Evolutionary conservation across 2,329 filamentous ascomycete species (phyloP), one percentile per base, ranked within the genome.

Genomic region (Aspergillus intermedius): DNA sequence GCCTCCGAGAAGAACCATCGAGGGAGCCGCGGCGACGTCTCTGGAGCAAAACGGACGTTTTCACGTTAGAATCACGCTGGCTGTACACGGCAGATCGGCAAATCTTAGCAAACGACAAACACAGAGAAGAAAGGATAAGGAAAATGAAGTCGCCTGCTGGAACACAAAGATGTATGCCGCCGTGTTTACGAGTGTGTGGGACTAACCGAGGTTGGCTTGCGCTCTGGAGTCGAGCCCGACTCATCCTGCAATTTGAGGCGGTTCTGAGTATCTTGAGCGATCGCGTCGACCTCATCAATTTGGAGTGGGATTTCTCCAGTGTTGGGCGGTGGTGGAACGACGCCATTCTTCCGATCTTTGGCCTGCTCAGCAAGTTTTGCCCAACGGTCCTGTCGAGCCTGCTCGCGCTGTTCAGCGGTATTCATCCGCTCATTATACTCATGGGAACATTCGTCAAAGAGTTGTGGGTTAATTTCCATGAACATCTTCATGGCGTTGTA

Each of bases 401-500:
- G 83, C 69, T 96, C 86, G 48, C 91, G 83, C 51, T 88, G 82
- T n/a, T 87, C 84, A 3, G 91, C 89, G 54, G 82, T 93, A 71
- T 95, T 95, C 71, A 97, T 91, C 62, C 93, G 86, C 69, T 97
- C 91, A 4, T 91, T 94, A 71, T 98, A 98, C 56, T 97, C 91
- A 64, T 96, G 91, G 32, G 93, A 96, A 73, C 93, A 98, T 66
- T 98, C 93, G 60, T 98, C 93, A 62, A 98, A 98, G 19, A 98
- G 81, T 68, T 96, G 91, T 8, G 93, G 93, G 68, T 97, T 97
- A 63, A 98, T 96, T 69, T 98, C 93, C 93, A 98, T 98, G 71
- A 98, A 98, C 34, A 98, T 81, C 70, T 98, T 98, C 93, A 98
- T 97, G 49, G 93, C 93, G 63, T 97, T 98, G 70, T 97, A 97